phyloP scores from a whole-genome alignment of 371 early-diverging fungal genomes.

The Circinella umbellata region DNA sequence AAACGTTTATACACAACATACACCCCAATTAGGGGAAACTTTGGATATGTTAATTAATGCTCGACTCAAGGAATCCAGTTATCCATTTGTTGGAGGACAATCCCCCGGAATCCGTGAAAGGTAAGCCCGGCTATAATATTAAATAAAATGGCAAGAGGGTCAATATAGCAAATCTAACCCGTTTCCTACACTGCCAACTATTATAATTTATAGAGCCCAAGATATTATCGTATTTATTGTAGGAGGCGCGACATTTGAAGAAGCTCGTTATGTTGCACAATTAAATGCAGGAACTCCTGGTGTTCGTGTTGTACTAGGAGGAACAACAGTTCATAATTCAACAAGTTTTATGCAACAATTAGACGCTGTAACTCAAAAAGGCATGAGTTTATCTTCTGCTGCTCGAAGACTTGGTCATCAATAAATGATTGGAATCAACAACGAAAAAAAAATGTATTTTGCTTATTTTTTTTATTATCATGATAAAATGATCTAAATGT shows the following conservation, averaged over 20 bases:
- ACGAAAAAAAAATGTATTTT: slow-evolving; percentile 3
- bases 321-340: slow-evolving; percentile 87
- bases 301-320: slow-evolving; percentile 86
- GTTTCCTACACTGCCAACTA: neutral
- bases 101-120: slow-evolving; percentile 56
- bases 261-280: slow-evolving; percentile 82
- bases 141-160: too few species aligned
- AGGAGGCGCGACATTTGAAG: slow-evolving; percentile 94
- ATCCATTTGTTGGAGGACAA: slow-evolving; percentile 76
- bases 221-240: slow-evolving; percentile 94
- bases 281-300: slow-evolving; percentile 80
- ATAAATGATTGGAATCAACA: neutral
- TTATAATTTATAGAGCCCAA: slow-evolving; percentile 72
- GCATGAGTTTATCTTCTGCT: slow-evolving; percentile 16
- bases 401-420: slow-evolving; percentile 6
- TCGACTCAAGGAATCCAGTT: slow-evolving; percentile 73
- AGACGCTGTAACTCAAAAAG: slow-evolving; percentile 15
- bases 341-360: slow-evolving; percentile 35
- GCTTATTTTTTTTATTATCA: slow-evolving; percentile 6
- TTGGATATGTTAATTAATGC: slow-evolving; percentile 83
- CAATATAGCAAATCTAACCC: too few species aligned
- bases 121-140: slow-evolving; percentile 30
- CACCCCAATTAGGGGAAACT: slow-evolving; percentile 80
- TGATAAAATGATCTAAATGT: slow-evolving; percentile 8
- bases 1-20: slow-evolving; percentile 97